A percentile compares a stretch with the other conserved stretches of the same genome.
phyloP scores from a whole-genome alignment of 2,329 filamentous ascomycete species.

The Pyricularia sp. region DNA sequence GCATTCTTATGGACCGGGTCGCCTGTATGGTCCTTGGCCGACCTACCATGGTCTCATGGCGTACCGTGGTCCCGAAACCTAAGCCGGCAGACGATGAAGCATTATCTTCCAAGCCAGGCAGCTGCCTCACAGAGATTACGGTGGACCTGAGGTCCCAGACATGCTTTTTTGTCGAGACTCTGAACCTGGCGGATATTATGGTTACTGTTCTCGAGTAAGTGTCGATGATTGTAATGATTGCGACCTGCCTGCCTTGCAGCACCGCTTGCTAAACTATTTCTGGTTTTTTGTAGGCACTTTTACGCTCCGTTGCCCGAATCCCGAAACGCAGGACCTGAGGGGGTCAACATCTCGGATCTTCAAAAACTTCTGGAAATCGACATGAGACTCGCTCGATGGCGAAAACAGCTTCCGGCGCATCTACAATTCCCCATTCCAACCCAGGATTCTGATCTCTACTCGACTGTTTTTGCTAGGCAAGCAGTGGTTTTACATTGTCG shows the following conservation, averaged over 20 bases:
- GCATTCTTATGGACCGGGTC: constrained; percentile 2
- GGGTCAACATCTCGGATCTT: not conserved
- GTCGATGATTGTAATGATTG: not conserved
- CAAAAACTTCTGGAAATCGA: constrained; percentile 3
- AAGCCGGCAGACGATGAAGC: constrained; percentile 1
- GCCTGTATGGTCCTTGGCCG: constrained; percentile 2
- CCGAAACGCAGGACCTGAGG: not conserved
- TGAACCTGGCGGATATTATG: constrained; percentile 1
- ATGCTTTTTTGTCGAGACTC: constrained; percentile 1
- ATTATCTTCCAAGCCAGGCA: not conserved
- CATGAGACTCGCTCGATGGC: constrained; percentile 1
- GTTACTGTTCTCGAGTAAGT: constrained; percentile 3
- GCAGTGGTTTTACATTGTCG: constrained; percentile 1
- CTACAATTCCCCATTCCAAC: not conserved
- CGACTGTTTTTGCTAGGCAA: not conserved
- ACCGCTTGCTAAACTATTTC: not conserved
- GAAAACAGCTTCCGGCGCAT: not conserved
- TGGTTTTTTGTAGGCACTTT: not conserved
- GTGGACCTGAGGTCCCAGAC: not conserved
- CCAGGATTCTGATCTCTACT: not conserved
- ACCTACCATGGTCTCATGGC: constrained; percentile 4
- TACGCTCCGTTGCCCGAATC: not conserved
- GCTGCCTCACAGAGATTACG: not conserved
- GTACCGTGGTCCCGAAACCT: constrained; percentile 1
- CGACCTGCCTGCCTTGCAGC: not conserved